Percentiles rank a stretch among this genome's conserved stretches.
These are phyloP conservation scores for Heterobasidion occidentale DNA, from an alignment of 1,284 basidiomycete genomes.

Conservation along the genomic window DNA sequence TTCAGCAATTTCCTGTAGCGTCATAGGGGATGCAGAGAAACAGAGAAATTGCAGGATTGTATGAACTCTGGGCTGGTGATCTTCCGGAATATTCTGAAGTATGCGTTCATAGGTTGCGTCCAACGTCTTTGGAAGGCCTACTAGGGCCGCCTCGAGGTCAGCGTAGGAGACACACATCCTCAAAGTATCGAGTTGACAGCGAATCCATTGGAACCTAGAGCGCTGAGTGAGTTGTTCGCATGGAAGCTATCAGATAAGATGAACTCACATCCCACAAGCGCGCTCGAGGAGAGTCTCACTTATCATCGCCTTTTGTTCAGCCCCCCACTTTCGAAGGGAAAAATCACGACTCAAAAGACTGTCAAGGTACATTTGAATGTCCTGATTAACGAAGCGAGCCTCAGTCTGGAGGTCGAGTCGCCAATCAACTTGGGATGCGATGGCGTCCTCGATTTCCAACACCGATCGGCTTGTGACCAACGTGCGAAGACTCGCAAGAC, in stretches of 20 bases:
- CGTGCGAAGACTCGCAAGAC: neutral
- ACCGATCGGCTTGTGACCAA: neutral
- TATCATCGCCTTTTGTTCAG: neutral
- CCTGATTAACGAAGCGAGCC: neutral
- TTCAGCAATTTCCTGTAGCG: neutral
- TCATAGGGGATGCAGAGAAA: neutral
- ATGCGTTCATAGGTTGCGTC: conserved; percentile 5
- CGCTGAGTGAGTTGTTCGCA: neutral
- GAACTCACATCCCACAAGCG: neutral
- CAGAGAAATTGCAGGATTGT: conserved; percentile 5
- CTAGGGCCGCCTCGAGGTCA: neutral
- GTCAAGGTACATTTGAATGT: neutral
- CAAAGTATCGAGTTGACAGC: conserved; percentile 1
- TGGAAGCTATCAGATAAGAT: neutral
- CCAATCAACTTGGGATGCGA: neutral
- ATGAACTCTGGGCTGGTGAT: neutral
- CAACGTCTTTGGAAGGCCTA: neutral
- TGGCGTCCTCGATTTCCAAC: neutral
- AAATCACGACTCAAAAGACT: neutral
- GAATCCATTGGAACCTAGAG: conserved; percentile 1
- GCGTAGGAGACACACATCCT: neutral
- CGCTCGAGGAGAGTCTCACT: neutral
- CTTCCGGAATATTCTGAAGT: neutral
- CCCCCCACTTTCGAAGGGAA: neutral
- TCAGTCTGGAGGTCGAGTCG: neutral